Percentiles rank a stretch among this genome's conserved stretches.
These are phyloP conservation scores for Trichoderma asperellum DNA, from an alignment of 2,329 filamentous ascomycete genomes.

Conservation along the genomic window DNA sequence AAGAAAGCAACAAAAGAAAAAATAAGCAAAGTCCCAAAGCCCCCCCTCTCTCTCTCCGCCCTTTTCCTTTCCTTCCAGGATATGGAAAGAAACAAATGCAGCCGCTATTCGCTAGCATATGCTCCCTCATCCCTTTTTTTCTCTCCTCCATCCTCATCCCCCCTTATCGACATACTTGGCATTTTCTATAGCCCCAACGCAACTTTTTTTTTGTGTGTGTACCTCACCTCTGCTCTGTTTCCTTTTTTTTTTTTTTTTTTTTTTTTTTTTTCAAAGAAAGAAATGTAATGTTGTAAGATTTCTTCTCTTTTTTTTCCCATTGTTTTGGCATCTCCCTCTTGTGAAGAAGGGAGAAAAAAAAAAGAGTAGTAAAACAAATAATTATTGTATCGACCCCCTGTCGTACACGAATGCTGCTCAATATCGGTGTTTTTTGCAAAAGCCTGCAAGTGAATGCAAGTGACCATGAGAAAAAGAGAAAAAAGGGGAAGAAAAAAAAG, in stretches of 20 bases:
- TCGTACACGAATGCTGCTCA: conserved; percentile 30
- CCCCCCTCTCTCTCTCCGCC: too few species aligned
- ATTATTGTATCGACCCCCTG: conserved; percentile 29
- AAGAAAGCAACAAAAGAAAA: neutral
- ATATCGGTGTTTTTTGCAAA: conserved; percentile 28
- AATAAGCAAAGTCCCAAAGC: neutral
- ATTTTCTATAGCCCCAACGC: neutral
- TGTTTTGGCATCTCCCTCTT: neutral
- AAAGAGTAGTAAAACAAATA: conserved; percentile 27
- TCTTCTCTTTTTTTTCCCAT: neutral
- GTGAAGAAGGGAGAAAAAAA: conserved; percentile 9
- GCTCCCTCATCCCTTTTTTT: conserved; percentile 13
- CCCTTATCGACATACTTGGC: neutral
- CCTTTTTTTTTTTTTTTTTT: too few species aligned
- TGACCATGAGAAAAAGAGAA: conserved; percentile 21
- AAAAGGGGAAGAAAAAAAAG: neutral
- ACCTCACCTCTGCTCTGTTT: neutral
- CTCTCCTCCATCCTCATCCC: neutral
- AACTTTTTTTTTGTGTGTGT: neutral
- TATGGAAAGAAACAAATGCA: conserved; percentile 9
- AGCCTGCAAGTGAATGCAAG: conserved; percentile 22
- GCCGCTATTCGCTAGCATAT: conserved; percentile 8
- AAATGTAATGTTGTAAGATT: conserved; percentile 1
- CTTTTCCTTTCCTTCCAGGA: neutral
- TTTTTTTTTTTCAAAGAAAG: too few species aligned